Base-by-base conservation (phyloP, 2,329 filamentous ascomycete genomes). In the Tolypocladium tropicale region DNA sequence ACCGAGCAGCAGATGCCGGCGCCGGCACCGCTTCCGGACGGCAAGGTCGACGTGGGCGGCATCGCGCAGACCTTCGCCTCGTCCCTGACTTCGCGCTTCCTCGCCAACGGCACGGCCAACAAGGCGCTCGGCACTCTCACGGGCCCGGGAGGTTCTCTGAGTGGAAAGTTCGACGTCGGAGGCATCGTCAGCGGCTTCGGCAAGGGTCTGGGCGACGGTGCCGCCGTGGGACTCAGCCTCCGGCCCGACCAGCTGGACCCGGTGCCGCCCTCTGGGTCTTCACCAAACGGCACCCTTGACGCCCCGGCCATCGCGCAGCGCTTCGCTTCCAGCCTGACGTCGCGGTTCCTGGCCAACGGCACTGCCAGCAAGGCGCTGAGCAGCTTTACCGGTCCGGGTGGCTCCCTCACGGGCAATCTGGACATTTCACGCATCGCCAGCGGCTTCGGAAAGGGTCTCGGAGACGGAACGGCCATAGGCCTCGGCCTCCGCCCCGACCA, bases 381-480 rank as follows among this genome's bases (percentile, higher is more conserved):
- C 41, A 16, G 12, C 6, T 14, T 46, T 16, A 6, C 41, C 6
- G 41, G 41, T 1, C 41, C 41, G 0, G 41, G 41, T 7, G 41
- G 41, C 6, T 18, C 23, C 12, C 23, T 46, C 23, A 28, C 41
- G 41, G 41, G 41, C 14, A 46, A 46, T 3, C 6, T 46, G 12
- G n/a, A 46, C 41, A 2, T 46, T 16, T 1, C 12, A 16, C 23
- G n/a, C 4, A 28, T 46, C 23, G 41, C 41, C 12, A 46, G 41
- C 23, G 41, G 41, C 23, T 28, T 46, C 23, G 41, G 41, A 21
- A 46, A 46, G 43, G 43, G 43, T 6, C 51, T 46, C 9, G 43
- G 66, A 3, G 53, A 58, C 36, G 67, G 59, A 6, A 28, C 43
- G 23, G 43, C 43, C 6, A 46, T 46, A 18, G 43, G 43, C 14